A percentile compares a stretch with the other conserved stretches of the same genome.
Conservation (phyloP, 495 filamentous ascomycete species). For the Penicillium angulare region DNA sequence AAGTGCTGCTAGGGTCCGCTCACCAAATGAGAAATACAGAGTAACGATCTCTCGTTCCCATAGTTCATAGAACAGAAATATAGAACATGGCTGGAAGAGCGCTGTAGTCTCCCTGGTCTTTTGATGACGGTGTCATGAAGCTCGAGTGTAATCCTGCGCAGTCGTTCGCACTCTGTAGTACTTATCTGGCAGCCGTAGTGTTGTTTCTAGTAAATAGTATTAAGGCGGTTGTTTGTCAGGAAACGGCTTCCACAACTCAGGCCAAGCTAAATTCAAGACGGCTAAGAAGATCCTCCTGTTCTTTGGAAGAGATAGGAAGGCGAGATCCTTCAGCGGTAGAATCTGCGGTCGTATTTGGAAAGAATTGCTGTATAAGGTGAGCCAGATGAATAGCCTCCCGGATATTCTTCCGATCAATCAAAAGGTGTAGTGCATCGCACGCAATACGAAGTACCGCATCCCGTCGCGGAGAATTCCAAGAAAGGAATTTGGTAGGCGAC, state of each 20-base stretch:
- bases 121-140: too few relatives aligned
- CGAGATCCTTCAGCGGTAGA: constrained; percentile 7
- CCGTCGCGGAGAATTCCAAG: constrained; percentile 18
- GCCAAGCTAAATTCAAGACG: constrained; percentile 32
- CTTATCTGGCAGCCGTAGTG: too few relatives aligned
- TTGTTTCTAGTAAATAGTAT: neutral
- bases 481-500: constrained; percentile 11
- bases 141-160: too few relatives aligned
- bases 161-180: too few relatives aligned
- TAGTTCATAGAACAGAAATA: too few relatives aligned
- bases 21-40: too few relatives aligned
- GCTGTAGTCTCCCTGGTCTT: too few relatives aligned
- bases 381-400: constrained; percentile 31
- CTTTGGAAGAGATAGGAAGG: constrained; percentile 7
- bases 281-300: constrained; percentile 26
- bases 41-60: too few relatives aligned
- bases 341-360: constrained; percentile 20
- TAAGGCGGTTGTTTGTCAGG: neutral
- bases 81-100: too few relatives aligned
- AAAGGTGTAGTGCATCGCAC: constrained; percentile 35
- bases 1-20: too few relatives aligned
- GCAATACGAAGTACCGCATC: constrained; percentile 29
- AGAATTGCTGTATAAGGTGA: constrained; percentile 29
- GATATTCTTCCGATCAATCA: constrained; percentile 31
- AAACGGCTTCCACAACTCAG: constrained; percentile 14